Conservation (phyloP, 2,329 filamentous ascomycete species). For the Fusarium sp. region DNA sequence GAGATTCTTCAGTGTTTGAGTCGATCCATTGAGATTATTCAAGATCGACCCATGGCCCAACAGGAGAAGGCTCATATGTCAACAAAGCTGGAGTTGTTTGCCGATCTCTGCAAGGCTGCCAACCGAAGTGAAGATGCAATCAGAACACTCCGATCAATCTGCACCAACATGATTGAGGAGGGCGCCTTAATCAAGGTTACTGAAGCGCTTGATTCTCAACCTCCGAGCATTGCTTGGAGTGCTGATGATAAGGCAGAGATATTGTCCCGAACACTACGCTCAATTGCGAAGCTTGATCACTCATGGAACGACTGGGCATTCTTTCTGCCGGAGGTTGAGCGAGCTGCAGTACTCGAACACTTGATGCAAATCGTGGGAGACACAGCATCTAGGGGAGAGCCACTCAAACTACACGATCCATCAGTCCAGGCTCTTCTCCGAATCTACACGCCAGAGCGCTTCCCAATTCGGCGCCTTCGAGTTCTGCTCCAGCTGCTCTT, state of each 20-base stretch:
- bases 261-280: slow-evolving; percentile 69
- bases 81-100: slow-evolving; percentile 75
- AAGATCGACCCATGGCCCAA: slow-evolving; percentile 64
- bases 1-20: slow-evolving; percentile 67
- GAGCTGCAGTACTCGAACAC: slow-evolving; percentile 70
- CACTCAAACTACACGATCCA: slow-evolving; percentile 58
- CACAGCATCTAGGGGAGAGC: slow-evolving; percentile 49
- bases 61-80: slow-evolving; percentile 70
- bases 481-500: slow-evolving; percentile 63
- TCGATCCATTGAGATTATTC: slow-evolving; percentile 72
- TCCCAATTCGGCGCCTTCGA: slow-evolving; percentile 65
- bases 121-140: slow-evolving; percentile 68
- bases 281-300: slow-evolving; percentile 69
- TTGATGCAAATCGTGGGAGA: slow-evolving; percentile 64
- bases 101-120: slow-evolving; percentile 66
- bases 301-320: slow-evolving; percentile 69
- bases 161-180: slow-evolving; percentile 69
- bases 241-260: slow-evolving; percentile 60
- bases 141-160: slow-evolving; percentile 69
- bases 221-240: slow-evolving; percentile 67
- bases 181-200: slow-evolving; percentile 68
- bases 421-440: slow-evolving; percentile 61
- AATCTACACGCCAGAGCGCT: slow-evolving; percentile 61
- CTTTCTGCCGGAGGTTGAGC: slow-evolving; percentile 63
- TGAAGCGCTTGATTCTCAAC: slow-evolving; percentile 58